Conservation (phyloP, 257 asterid species). For the Osmanthus fragrans region DNA sequence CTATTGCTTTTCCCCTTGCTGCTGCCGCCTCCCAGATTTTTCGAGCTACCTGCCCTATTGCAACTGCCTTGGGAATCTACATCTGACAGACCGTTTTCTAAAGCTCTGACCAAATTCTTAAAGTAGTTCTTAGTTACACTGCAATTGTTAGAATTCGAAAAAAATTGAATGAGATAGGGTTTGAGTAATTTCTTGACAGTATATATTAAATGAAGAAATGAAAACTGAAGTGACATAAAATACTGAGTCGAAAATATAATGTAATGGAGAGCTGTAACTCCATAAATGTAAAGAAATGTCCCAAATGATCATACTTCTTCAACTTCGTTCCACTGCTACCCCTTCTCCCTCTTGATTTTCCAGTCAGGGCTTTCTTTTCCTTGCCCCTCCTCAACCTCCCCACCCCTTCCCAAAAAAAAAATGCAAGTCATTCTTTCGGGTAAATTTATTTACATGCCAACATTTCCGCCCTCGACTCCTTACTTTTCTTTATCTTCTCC, state of each 20-base stretch:
- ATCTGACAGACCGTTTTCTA: constrained; percentile 86
- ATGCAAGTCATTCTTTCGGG: background rate
- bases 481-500: background rate
- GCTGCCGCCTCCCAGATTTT: constrained; percentile 50
- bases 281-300: background rate
- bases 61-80: constrained; percentile 62
- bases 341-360: background rate
- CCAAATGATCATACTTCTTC: background rate
- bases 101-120: constrained; percentile 86
- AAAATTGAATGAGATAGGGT: constrained; percentile 1
- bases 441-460: background rate
- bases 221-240: background rate
- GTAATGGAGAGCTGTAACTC: background rate
- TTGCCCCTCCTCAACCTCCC: background rate
- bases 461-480: background rate
- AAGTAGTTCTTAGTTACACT: constrained; percentile 92
- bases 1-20: constrained; percentile 59
- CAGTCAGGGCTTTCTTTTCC: background rate
- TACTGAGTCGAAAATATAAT: background rate
- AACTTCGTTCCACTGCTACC: background rate
- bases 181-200: background rate
- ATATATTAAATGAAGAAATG: background rate
- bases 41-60: constrained; percentile 62
- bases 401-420: too few species aligned
- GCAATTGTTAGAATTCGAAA: constrained; percentile 31